These are phyloP conservation scores for Akanthomyces uredinophilus DNA, from an alignment of 2,329 filamentous ascomycete species.

Conservation along the genomic window DNA sequence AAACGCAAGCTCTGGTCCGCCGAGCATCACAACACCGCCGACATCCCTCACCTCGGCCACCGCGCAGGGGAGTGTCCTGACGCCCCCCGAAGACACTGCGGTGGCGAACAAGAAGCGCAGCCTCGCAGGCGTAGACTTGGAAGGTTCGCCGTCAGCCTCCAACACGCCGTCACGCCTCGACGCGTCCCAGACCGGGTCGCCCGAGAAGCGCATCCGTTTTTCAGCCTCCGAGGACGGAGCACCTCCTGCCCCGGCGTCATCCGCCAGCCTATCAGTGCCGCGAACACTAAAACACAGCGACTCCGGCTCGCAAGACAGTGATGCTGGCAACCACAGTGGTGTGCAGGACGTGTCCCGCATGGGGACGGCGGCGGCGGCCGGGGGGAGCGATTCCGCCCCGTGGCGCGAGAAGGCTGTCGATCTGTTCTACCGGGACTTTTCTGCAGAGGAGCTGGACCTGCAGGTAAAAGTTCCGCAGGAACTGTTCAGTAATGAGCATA, in stretches of 20 bases:
- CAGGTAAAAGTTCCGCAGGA: conserved; percentile 57
- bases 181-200: not conserved
- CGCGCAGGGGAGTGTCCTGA: conserved; percentile 38
- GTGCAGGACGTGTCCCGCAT: conserved; percentile 36
- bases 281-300: not conserved
- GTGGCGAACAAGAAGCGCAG: conserved; percentile 41
- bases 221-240: not conserved
- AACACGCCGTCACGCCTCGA: conserved; percentile 5
- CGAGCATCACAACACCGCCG: not conserved
- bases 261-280: not conserved
- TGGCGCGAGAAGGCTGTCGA: conserved; percentile 57
- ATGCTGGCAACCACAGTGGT: conserved; percentile 14
- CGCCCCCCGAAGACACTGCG: conserved; percentile 49
- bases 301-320: not conserved
- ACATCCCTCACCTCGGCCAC: not conserved
- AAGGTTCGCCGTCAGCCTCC: not conserved
- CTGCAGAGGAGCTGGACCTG: conserved; percentile 51
- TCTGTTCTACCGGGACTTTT: conserved; percentile 54
- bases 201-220: conserved; percentile 12
- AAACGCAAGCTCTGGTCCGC: not conserved
- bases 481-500: conserved; percentile 53
- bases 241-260: not conserved
- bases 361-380: conserved; percentile 32
- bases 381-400: conserved; percentile 33
- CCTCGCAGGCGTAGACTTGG: conserved; percentile 21